Conservation (phyloP, 2,329 filamentous ascomycete species). For the Ophiostoma novo-ulmi region DNA sequence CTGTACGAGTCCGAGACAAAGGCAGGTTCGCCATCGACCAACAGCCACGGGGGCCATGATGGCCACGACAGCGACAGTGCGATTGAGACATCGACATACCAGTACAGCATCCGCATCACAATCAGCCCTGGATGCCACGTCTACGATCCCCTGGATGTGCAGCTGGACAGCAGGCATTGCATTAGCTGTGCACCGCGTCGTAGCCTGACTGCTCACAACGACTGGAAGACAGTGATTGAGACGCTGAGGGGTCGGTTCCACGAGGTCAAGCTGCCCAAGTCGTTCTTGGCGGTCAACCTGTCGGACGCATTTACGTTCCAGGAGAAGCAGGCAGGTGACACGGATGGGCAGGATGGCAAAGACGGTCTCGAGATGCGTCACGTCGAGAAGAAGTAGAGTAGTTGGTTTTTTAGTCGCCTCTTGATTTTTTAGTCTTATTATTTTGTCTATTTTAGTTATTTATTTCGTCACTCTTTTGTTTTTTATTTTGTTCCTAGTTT, state of each 20-base stretch:
- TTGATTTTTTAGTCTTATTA: neutral
- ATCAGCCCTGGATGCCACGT: constrained; percentile 95
- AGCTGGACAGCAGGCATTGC: constrained; percentile 91
- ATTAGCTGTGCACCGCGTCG: constrained; percentile 90
- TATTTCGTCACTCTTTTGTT: neutral
- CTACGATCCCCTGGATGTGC: constrained; percentile 91
- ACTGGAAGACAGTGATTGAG: constrained; percentile 97
- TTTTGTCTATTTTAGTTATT: neutral
- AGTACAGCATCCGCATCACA: constrained; percentile 93
- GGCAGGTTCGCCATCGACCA: neutral
- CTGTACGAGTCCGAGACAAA: constrained; percentile 90
- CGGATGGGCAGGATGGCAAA: constrained; percentile 33
- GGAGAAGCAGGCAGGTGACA: constrained; percentile 48
- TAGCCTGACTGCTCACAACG: constrained; percentile 81
- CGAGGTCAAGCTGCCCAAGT: constrained; percentile 62
- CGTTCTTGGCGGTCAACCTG: constrained; percentile 59
- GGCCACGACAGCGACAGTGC: constrained; percentile 40
- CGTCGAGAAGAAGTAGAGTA: neutral
- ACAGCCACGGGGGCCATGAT: constrained; percentile 14
- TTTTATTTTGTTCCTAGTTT: neutral
- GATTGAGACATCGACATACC: constrained; percentile 55
- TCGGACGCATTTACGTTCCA: constrained; percentile 59
- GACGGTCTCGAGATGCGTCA: constrained; percentile 23
- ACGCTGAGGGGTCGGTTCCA: constrained; percentile 92
- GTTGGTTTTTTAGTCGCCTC: neutral